Base-by-base conservation (phyloP, 1,284 basidiomycete species). In the Irpex sp. region DNA sequence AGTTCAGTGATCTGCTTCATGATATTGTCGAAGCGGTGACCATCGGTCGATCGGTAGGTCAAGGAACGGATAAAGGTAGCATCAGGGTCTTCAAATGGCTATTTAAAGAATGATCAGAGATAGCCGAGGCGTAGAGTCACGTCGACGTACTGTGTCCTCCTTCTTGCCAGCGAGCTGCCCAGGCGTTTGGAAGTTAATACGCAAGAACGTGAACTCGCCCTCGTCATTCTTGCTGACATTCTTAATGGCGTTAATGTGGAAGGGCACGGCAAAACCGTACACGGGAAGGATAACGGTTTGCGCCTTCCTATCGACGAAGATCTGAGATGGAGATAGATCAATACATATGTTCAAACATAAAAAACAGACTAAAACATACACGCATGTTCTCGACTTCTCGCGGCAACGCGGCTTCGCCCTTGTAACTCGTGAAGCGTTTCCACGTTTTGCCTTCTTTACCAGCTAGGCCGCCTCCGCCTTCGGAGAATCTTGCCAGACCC, bases 221-320 rank as follows among this genome's bases (percentile, higher is more conserved):
- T 99, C 97, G 67, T 99, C 96, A 66, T 88, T 96, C 80, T 99
- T 99, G 80, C 91, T 95, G 39, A 91, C 92, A 71, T 98, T 99
- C 77, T 99, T 99, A 66, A 99, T 93, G 1, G 95, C 96, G 70
- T 97, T 97, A 76, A 99, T 96, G 72, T 99, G 97, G 80, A 98
- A 98, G 0, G 97, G 96, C 0, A 98, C 95, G 0, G 94, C 93
- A 67, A 91, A 98, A 3, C 96, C 96, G 70, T 98, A 88, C 67
- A 99, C 88, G 10, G 97, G 97, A 2, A 99, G 75, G 54, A 99
- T 83, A 59, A 99, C 88, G 0, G 95, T 93, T 66, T 93, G 88
- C 14, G 92, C 86, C 70, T 94, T 93, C 67, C 91, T 87, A 71
- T 99, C 97, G 36, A 99, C 90, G 66, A 85, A 85, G 66, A 99